These are phyloP conservation scores for Phaeosphaeria sp. DNA, from an alignment of 2,329 filamentous ascomycete species.

Conservation along the genomic window DNA sequence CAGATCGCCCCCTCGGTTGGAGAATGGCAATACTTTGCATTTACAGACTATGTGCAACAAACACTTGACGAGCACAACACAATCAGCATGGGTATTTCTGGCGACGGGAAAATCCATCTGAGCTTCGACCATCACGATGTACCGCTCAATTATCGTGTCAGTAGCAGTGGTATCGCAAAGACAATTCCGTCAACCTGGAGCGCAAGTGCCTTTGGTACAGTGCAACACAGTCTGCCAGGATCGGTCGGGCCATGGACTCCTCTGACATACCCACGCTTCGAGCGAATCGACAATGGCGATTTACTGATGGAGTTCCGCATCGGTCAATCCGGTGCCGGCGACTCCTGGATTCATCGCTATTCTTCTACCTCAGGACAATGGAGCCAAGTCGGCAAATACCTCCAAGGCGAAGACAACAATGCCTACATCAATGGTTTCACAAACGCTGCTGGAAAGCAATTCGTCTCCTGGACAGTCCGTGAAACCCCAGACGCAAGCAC, in stretches of 20 bases:
- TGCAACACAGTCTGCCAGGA: constrained; percentile 38
- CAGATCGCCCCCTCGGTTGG: constrained; percentile 46
- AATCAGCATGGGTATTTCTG: constrained; percentile 60
- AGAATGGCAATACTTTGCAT: constrained; percentile 56
- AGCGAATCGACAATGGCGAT: constrained; percentile 46
- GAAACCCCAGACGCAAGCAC: constrained; percentile 57
- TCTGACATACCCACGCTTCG: constrained; percentile 60
- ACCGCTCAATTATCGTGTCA: constrained; percentile 45
- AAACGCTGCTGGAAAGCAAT: constrained; percentile 44
- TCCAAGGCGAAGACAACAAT: constrained; percentile 57
- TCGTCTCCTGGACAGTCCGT: constrained; percentile 60
- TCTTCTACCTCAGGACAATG: constrained; percentile 46
- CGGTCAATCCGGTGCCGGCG: constrained; percentile 58
- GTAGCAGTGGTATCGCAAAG: constrained; percentile 40
- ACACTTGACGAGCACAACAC: constrained; percentile 62
- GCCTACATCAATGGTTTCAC: constrained; percentile 61
- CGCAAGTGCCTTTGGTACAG: constrained; percentile 34
- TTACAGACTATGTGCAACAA: constrained; percentile 59
- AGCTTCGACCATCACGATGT: constrained; percentile 60
- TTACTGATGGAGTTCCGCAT: constrained; percentile 60
- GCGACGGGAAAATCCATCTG: constrained; percentile 61
- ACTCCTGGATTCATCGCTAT: constrained; percentile 59
- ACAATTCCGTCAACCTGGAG: constrained; percentile 36
- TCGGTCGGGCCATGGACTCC: constrained; percentile 44
- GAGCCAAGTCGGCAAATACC: constrained; percentile 50